These are phyloP conservation scores for Boletus fagicola DNA, from an alignment of 768 basidiomycete genomes.

Conservation along the genomic window DNA sequence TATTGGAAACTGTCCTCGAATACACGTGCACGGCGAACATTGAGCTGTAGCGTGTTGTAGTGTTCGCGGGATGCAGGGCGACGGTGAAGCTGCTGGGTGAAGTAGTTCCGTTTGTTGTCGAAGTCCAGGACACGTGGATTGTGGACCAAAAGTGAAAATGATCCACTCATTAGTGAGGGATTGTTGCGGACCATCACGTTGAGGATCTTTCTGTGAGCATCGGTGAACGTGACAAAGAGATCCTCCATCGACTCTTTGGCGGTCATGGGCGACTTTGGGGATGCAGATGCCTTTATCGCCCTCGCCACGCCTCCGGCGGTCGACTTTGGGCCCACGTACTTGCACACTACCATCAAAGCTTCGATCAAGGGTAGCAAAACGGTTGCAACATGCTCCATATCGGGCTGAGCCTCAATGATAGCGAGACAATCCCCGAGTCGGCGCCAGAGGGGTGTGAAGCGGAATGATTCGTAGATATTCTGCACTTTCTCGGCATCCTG, in stretches of 20 bases:
- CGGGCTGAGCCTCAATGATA: conserved; percentile 74
- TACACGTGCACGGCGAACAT: conserved; percentile 85
- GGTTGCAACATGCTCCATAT: conserved; percentile 85
- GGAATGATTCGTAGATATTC: conserved; percentile 87
- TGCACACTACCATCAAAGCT: conserved; percentile 97
- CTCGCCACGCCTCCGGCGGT: conserved; percentile 45
- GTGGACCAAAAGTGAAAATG: conserved; percentile 93
- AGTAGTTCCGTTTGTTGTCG: conserved; percentile 98
- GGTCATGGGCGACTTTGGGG: conserved; percentile 66
- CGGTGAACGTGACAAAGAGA: conserved; percentile 90
- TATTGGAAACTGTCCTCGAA: conserved; percentile 98
- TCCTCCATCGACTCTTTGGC: conserved; percentile 82
- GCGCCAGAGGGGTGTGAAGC: conserved; percentile 85
- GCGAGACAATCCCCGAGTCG: conserved; percentile 87
- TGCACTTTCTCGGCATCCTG: conserved; percentile 80
- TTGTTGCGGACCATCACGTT: conserved; percentile 99
- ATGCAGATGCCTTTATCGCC: conserved; percentile 59
- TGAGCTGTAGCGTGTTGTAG: conserved; percentile 79
- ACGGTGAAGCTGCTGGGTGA: conserved; percentile 87
- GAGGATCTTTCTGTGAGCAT: conserved; percentile 87
- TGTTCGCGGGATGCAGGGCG: conserved; percentile 79
- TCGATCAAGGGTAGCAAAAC: conserved; percentile 94
- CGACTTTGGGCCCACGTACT: conserved; percentile 77
- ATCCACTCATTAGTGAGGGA: conserved; percentile 96
- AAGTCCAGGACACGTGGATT: conserved; percentile 97